A percentile compares a stretch with the other conserved stretches of the same genome.
Conservation (phyloP, 73 alveolate genomes). For the Paramecium primaurelia region DNA sequence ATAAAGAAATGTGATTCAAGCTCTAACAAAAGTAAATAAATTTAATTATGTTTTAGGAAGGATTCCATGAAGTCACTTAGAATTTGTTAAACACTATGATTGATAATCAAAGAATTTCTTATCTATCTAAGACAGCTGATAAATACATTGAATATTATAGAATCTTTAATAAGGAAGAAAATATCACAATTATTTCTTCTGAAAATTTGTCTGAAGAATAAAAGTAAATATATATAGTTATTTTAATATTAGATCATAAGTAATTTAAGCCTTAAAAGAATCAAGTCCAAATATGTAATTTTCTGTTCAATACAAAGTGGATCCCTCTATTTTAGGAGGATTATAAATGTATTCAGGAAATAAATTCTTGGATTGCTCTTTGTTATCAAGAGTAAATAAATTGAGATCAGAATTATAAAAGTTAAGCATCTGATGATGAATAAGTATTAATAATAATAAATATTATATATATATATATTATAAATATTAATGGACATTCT, state of each 20-base stretch:
- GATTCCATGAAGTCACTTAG: conserved; percentile 59
- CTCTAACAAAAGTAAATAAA: conserved; percentile 40
- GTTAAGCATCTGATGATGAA: conserved; percentile 47
- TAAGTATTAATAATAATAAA: background rate
- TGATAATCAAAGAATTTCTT: conserved; percentile 72
- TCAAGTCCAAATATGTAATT: conserved; percentile 42
- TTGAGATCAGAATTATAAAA: conserved; percentile 65
- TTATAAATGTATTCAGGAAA: conserved; percentile 80
- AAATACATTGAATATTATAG: conserved; percentile 71
- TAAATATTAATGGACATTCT: conserved; percentile 64
- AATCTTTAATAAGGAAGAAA: conserved; percentile 69
- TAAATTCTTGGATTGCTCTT: conserved; percentile 76
- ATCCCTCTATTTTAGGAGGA: conserved; percentile 76
- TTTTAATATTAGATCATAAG: conserved; percentile 52
- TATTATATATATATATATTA: background rate
- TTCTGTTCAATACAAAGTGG: conserved; percentile 68
- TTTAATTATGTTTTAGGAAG: conserved; percentile 41
- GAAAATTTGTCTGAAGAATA: conserved; percentile 56
- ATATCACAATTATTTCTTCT: conserved; percentile 78
- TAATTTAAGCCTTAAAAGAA: conserved; percentile 71
- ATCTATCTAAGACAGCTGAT: conserved; percentile 65
- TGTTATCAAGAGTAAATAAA: conserved; percentile 69
- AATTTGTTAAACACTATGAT: conserved; percentile 67
- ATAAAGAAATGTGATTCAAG: conserved; percentile 62
- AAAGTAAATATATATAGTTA: conserved; percentile 59